Conservation (phyloP, 1,139 yeast genomes). For the Hansenula sp. region DNA sequence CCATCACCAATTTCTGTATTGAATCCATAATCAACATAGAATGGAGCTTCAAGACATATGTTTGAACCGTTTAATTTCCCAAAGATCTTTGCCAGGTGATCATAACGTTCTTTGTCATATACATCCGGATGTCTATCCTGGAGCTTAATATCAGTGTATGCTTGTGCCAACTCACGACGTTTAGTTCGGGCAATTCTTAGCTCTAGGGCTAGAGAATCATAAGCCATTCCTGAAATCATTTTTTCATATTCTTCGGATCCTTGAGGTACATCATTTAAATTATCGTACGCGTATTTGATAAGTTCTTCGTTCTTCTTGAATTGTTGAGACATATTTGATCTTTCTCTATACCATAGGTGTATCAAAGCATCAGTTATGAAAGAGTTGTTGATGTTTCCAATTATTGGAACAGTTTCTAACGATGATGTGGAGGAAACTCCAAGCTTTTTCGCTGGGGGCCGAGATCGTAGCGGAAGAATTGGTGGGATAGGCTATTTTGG, state of each 20-base stretch:
- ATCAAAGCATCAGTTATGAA: too few relatives aligned
- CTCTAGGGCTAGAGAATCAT: slow-evolving; percentile 32
- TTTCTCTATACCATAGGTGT: too few relatives aligned
- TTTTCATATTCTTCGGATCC: slow-evolving; percentile 38
- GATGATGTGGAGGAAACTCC: too few relatives aligned
- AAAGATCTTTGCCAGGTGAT: slow-evolving; percentile 36
- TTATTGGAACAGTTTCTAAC: too few relatives aligned
- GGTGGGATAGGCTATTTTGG: too few relatives aligned
- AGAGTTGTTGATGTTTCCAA: too few relatives aligned
- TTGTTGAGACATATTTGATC: slow-evolving; percentile 16
- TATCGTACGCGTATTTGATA: slow-evolving; percentile 19
- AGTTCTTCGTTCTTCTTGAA: slow-evolving; percentile 16
- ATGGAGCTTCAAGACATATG: slow-evolving; percentile 48
- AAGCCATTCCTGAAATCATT: slow-evolving; percentile 36
- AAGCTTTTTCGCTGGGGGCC: too few relatives aligned
- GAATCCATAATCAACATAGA: slow-evolving; percentile 56
- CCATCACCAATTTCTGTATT: slow-evolving; percentile 46
- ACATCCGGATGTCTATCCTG: slow-evolving; percentile 34
- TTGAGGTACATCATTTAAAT: slow-evolving; percentile 32
- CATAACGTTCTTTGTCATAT: slow-evolving; percentile 33
- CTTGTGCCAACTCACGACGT: slow-evolving; percentile 33
- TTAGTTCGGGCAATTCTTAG: slow-evolving; percentile 25
- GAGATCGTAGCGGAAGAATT: too few relatives aligned
- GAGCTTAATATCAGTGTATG: slow-evolving; percentile 37
- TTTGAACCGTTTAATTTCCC: slow-evolving; percentile 38